Conservation (phyloP, 768 basidiomycete species). For the Mycena polygramma region DNA sequence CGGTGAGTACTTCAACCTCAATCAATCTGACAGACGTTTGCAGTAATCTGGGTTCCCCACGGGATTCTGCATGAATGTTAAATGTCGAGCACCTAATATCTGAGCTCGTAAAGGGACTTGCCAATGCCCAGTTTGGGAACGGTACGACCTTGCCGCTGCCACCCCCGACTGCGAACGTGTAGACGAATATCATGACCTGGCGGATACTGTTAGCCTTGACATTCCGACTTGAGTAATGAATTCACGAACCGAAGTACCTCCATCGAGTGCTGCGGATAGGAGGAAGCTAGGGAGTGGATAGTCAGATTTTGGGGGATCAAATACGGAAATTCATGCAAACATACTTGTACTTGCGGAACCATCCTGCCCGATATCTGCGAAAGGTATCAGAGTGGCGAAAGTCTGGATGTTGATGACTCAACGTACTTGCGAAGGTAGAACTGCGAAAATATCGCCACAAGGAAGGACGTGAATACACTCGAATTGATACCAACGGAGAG, state of each 20-base stretch:
- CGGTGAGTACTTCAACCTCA: too few relatives aligned
- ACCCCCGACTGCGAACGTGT: constrained; percentile 48
- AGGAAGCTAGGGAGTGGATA: constrained; percentile 28
- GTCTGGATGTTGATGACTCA: too few relatives aligned
- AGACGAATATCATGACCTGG: constrained; percentile 49
- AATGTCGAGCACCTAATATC: background rate
- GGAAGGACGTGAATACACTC: constrained; percentile 39
- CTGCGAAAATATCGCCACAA: constrained; percentile 49
- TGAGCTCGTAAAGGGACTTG: constrained; percentile 8
- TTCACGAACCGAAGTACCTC: constrained; percentile 31
- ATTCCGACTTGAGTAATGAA: background rate
- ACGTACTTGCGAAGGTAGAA: constrained; percentile 51
- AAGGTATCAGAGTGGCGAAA: too few relatives aligned
- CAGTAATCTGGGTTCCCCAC: constrained; percentile 51
- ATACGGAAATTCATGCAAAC: too few relatives aligned
- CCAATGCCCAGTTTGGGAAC: constrained; percentile 46
- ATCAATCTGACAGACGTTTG: constrained; percentile 37
- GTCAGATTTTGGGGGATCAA: too few relatives aligned
- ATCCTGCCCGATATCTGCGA: constrained; percentile 39
- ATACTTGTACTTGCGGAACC: constrained; percentile 53
- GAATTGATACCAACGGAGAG: constrained; percentile 59
- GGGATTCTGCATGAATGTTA: constrained; percentile 40
- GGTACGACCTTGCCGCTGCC: constrained; percentile 41
- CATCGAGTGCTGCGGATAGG: constrained; percentile 36
- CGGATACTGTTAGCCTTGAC: background rate